Conservation (phyloP, 1,284 basidiomycete genomes). For the Ustilago shanxiensis region DNA sequence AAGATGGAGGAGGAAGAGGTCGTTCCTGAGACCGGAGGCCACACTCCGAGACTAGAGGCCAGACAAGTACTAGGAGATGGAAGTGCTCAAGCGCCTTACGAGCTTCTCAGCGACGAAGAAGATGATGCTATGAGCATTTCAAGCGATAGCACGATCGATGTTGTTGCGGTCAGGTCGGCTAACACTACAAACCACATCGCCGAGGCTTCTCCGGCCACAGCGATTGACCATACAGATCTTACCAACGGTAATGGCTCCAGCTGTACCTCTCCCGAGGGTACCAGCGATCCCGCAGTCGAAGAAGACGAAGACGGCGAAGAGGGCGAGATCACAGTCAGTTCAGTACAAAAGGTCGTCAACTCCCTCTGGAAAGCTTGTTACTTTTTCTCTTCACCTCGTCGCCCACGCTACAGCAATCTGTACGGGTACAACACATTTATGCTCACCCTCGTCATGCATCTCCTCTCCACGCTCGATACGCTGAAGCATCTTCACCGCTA, state of each 20-base stretch:
- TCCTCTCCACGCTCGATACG: slow-evolving; percentile 36
- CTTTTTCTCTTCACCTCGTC: slow-evolving; percentile 31
- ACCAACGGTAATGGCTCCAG: background rate
- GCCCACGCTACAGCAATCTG: slow-evolving; percentile 27
- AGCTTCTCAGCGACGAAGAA: slow-evolving; percentile 8
- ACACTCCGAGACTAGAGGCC: background rate
- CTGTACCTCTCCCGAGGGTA: background rate
- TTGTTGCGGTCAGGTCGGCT: background rate
- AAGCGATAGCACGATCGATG: slow-evolving; percentile 6
- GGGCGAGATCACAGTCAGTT: slow-evolving; percentile 14
- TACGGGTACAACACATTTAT: slow-evolving; percentile 50
- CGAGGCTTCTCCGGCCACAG: background rate
- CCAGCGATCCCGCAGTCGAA: background rate
- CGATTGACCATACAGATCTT: background rate
- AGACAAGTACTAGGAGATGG: background rate
- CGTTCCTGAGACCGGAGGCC: background rate
- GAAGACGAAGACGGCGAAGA: slow-evolving; percentile 19
- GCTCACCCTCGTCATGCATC: slow-evolving; percentile 29
- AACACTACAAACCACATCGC: background rate
- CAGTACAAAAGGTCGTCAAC: slow-evolving; percentile 26
- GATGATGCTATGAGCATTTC: slow-evolving; percentile 6
- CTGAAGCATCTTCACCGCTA: slow-evolving; percentile 28
- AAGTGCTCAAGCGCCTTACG: slow-evolving; percentile 2
- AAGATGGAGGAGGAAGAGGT: background rate
- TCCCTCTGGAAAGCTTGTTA: slow-evolving; percentile 33